phyloP scores from a whole-genome alignment of 768 basidiomycete species.

The Russula sp. region DNA sequence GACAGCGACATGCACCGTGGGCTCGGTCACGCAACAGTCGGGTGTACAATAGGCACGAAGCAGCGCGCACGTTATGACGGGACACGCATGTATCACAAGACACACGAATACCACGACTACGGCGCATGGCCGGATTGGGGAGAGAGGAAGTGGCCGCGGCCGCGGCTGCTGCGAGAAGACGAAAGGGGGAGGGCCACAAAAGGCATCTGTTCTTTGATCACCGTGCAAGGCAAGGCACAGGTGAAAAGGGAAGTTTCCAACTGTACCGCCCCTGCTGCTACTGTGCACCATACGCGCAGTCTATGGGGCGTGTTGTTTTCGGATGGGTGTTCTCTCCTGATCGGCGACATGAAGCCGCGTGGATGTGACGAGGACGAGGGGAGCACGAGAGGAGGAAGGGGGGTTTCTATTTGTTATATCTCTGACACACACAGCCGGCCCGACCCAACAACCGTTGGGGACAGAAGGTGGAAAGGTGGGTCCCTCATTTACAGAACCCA shows the following conservation, averaged over 20 bases:
- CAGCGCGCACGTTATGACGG: constrained; percentile 1
- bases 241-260: too few relatives aligned
- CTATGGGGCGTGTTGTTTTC: background rate
- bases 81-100: background rate
- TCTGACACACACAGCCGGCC: background rate
- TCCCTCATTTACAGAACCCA: background rate
- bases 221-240: constrained; percentile 3
- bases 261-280: background rate
- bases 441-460: background rate
- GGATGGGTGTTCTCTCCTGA: background rate
- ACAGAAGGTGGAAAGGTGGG: background rate
- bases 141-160: background rate
- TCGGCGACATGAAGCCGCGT: background rate
- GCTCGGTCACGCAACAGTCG: background rate
- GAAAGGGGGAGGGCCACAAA: constrained; percentile 1
- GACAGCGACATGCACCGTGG: background rate
- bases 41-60: background rate
- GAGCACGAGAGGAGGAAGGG: background rate
- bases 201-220: constrained; percentile 4
- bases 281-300: background rate
- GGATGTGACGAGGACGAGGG: background rate
- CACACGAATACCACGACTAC: constrained; percentile 1
- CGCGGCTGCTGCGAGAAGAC: background rate
- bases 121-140: constrained; percentile 4
- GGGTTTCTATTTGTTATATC: background rate